Conservation (phyloP, 2,329 filamentous ascomycete species). For the Neoarthrinium moseri region DNA sequence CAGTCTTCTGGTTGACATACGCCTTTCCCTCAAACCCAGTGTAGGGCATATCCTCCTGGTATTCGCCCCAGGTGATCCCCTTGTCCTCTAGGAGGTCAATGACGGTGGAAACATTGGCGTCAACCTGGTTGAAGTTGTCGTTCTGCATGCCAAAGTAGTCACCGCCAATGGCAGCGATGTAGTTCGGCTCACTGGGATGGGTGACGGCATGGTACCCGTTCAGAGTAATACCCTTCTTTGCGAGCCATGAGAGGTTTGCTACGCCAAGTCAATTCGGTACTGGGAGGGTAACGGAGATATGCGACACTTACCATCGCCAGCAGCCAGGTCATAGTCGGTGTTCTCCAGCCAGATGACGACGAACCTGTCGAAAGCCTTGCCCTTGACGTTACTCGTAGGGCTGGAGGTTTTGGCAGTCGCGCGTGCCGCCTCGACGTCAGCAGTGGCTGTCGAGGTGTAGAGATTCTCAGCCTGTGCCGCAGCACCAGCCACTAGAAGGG, state of each 20-base stretch:
- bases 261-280: constrained; percentile 11
- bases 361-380: constrained; percentile 71
- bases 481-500: constrained; percentile 18
- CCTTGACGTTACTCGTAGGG: constrained; percentile 63
- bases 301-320: constrained; percentile 54
- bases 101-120: constrained; percentile 62
- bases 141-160: constrained; percentile 74
- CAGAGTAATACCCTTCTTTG: constrained; percentile 61
- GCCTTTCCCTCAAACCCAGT: constrained; percentile 66
- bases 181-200: constrained; percentile 76
- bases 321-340: constrained; percentile 65
- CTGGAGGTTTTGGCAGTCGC: constrained; percentile 61
- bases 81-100: constrained; percentile 67
- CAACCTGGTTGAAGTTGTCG: constrained; percentile 60
- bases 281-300: constrained; percentile 7
- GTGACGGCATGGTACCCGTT: constrained; percentile 61
- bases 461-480: constrained; percentile 21
- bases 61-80: constrained; percentile 67
- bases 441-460: constrained; percentile 51
- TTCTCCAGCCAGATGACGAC: constrained; percentile 78
- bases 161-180: constrained; percentile 65
- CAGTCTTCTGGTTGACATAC: constrained; percentile 64
- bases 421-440: constrained; percentile 52
- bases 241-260: constrained; percentile 57
- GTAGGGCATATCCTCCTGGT: constrained; percentile 78